phyloP scores from a whole-genome alignment of 305 asterid species.

The Solanum hybrid region DNA sequence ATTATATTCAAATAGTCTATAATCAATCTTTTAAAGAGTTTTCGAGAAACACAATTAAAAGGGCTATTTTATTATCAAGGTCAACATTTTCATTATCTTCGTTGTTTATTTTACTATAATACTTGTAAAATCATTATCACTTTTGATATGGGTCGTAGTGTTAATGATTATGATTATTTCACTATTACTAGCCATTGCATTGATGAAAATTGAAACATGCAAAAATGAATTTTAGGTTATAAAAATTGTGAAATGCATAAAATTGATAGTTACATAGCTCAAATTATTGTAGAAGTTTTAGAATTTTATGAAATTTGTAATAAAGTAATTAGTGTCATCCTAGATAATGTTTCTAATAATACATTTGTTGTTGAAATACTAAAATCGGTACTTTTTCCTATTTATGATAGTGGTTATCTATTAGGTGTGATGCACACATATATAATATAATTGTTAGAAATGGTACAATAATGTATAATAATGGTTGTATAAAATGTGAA shows the following conservation, averaged over 20 bases:
- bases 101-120: background rate
- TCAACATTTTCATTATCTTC: background rate
- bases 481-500: background rate
- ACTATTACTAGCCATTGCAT: background rate
- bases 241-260: background rate
- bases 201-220: background rate
- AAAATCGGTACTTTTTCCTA: background rate
- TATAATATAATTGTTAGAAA: too few species aligned
- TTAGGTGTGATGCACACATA: background rate
- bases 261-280: background rate
- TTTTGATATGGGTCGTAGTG: background rate
- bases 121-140: background rate
- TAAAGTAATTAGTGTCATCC: background rate
- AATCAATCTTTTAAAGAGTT: background rate
- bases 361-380: background rate
- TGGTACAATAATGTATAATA: background rate
- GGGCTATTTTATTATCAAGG: background rate
- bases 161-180: background rate
- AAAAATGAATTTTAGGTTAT: background rate
- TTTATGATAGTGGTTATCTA: background rate
- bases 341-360: background rate
- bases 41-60: background rate
- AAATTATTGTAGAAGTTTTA: background rate
- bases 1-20: background rate
- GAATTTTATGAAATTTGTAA: background rate